Percentiles rank a stretch among this genome's conserved stretches.
Conservation (phyloP, 2,329 filamentous ascomycete species). For the Aspergillus quadrilineatus region DNA sequence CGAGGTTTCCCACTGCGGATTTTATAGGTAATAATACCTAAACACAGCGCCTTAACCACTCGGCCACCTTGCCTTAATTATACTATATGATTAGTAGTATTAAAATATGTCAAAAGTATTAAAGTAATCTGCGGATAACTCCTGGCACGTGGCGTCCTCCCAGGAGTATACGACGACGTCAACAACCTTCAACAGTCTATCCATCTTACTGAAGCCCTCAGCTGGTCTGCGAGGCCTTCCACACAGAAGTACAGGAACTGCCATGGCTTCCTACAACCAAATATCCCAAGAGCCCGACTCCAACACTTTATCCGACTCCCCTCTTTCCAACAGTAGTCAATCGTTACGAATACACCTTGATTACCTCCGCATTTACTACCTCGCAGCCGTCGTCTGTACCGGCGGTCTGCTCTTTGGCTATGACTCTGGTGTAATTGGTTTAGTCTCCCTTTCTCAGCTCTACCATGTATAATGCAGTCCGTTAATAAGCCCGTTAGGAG, state of each 20-base stretch:
- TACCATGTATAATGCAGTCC: too few relatives aligned
- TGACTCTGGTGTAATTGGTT: slow-evolving; percentile 47
- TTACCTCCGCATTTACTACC: slow-evolving; percentile 50
- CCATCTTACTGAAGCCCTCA: neutral
- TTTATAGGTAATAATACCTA: slow-evolving; percentile 95
- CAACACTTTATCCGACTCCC: neutral
- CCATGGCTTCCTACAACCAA: too few relatives aligned
- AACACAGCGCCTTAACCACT: slow-evolving; percentile 38
- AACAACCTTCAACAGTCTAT: neutral
- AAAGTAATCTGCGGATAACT: neutral
- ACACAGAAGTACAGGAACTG: too few relatives aligned
- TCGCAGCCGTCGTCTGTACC: slow-evolving; percentile 53
- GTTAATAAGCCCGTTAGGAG: slow-evolving; percentile 30
- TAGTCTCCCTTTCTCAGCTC: neutral
- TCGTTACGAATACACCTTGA: neutral
- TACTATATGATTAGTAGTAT: too few relatives aligned
- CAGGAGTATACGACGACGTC: neutral
- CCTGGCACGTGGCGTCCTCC: neutral
- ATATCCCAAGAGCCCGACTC: neutral
- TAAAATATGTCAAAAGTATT: too few relatives aligned
- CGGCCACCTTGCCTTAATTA: too few relatives aligned
- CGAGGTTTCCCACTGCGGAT: slow-evolving; percentile 63
- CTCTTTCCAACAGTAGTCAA: neutral
- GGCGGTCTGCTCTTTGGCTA: slow-evolving; percentile 49
- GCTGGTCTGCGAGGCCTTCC: too few relatives aligned